Percentiles rank a stretch among this genome's conserved stretches.
phyloP scores from a whole-genome alignment of 441 rosid species.

The Bocquillonia castaneifolia region DNA sequence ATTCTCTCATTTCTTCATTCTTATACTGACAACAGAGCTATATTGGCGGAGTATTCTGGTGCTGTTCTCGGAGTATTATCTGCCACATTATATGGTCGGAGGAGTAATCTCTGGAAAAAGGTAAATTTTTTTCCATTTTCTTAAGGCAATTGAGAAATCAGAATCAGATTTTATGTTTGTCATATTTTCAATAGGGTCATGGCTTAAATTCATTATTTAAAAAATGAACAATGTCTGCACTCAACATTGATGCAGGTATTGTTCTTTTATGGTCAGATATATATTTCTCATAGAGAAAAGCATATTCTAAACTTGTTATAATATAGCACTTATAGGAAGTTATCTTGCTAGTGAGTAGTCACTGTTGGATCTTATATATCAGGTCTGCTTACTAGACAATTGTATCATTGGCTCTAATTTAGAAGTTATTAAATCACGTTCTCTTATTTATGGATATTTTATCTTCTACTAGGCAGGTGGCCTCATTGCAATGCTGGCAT shows the following conservation, averaged over 20 bases:
- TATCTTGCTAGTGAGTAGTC: neutral
- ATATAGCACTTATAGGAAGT: neutral
- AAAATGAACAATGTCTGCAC: neutral
- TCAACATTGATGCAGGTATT: neutral
- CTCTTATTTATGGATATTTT: constrained; percentile 4
- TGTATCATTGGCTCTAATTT: neutral
- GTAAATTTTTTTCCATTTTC: constrained; percentile 32
- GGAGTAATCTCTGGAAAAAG: constrained; percentile 79
- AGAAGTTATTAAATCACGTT: neutral
- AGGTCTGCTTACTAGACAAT: neutral
- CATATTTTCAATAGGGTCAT: neutral
- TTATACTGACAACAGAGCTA: constrained; percentile 44
- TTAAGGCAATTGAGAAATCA: neutral
- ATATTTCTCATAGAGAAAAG: neutral
- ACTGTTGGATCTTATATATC: neutral
- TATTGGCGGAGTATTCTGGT: constrained; percentile 94
- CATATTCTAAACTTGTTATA: neutral
- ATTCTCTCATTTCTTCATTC: neutral
- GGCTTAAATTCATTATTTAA: neutral
- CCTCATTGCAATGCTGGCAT: constrained; percentile 75
- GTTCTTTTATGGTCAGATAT: constrained; percentile 2
- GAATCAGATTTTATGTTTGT: neutral
- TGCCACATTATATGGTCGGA: constrained; percentile 74
- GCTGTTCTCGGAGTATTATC: constrained; percentile 96
- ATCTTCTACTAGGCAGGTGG: constrained; percentile 67